Base-by-base conservation (phyloP, 257 asterid species). In the Mitragyna speciosa region DNA sequence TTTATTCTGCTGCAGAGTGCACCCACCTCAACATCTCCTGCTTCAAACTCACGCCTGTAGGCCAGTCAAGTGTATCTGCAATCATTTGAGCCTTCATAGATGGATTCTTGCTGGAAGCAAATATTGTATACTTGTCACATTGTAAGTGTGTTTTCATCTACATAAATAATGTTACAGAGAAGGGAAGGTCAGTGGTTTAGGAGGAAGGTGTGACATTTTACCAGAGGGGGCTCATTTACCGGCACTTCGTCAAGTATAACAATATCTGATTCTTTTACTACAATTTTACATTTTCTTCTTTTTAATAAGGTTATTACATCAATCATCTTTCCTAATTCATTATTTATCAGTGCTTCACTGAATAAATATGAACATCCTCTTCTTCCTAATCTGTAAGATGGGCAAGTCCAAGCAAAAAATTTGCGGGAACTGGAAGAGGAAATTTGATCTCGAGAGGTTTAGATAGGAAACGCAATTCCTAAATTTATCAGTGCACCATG, bases 31-130 rank as follows among this genome's bases (percentile, higher is more conserved):
- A 77, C 88, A 39, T 74, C 92, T 77, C 83, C 89, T 26, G 82
- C 85, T 61, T 84, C 95, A 63, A 92, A 89, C 87, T 83, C 98
- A 11, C 96, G 97, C 75, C 85, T 94, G 79, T 94, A 83, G 80
- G 75, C 59, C 30, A 33, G 76, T 20, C 59, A 45, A 47, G 76
- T 20, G 30, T 19, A 30, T 68, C 79, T 3, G 58, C 72, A 39
- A 2, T 17, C 19, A 16, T 33, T 36, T 28, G 41, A 51, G 33
- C 41, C 54, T 33, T 71, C 16, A 52, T 30, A n/a, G n/a, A 3
- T 52, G 49, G 33, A 80, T 43, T 20, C 24, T 73, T 65, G 61
- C 76, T 9, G 79, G 45, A 51, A 73, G 33, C 26, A 12, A 41
- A 4, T 4, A 15, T 10, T 59, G 67, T 58, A 11, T 30, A 15